These are phyloP conservation scores for Daldinia caldariorum DNA, from an alignment of 495 filamentous ascomycete genomes.

Conservation along the genomic window DNA sequence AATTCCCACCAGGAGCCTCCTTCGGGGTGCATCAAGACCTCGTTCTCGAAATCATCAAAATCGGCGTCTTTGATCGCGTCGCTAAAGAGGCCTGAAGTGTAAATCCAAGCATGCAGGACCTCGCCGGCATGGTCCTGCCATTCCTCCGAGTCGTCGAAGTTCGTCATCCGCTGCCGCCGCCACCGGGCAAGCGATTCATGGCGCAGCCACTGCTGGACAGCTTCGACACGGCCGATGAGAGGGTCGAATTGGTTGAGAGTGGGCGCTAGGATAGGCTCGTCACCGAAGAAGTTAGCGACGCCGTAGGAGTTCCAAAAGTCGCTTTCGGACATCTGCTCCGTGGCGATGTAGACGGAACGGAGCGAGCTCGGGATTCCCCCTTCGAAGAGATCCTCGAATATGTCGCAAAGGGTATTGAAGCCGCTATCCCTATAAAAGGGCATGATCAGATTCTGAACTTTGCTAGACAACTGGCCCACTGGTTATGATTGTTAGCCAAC, in stretches of 20 bases:
- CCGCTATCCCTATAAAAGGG: background rate
- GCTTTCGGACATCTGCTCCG: background rate
- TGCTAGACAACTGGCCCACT: slow-evolving; percentile 20
- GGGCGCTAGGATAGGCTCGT: slow-evolving; percentile 4
- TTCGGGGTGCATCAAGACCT: slow-evolving; percentile 13
- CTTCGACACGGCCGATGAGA: background rate
- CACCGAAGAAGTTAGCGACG: slow-evolving; percentile 5
- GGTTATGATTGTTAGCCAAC: slow-evolving; percentile 4
- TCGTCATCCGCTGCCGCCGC: background rate
- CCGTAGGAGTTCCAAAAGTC: background rate
- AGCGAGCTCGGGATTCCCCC: background rate
- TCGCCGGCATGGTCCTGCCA: background rate
- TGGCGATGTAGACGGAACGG: background rate
- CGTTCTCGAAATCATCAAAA: slow-evolving; percentile 2
- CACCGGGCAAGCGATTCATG: background rate
- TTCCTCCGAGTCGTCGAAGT: background rate
- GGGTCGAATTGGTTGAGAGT: background rate
- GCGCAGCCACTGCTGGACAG: background rate
- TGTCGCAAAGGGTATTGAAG: background rate
- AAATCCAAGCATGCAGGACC: background rate
- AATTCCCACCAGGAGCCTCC: slow-evolving; percentile 24
- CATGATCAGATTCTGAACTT: slow-evolving; percentile 18
- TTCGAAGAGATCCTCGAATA: slow-evolving; percentile 6
- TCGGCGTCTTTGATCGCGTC: background rate
- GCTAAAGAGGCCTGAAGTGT: background rate